These are phyloP conservation scores for Fraxinus angustifolia DNA, from an alignment of 305 asterid genomes.

Conservation along the genomic window DNA sequence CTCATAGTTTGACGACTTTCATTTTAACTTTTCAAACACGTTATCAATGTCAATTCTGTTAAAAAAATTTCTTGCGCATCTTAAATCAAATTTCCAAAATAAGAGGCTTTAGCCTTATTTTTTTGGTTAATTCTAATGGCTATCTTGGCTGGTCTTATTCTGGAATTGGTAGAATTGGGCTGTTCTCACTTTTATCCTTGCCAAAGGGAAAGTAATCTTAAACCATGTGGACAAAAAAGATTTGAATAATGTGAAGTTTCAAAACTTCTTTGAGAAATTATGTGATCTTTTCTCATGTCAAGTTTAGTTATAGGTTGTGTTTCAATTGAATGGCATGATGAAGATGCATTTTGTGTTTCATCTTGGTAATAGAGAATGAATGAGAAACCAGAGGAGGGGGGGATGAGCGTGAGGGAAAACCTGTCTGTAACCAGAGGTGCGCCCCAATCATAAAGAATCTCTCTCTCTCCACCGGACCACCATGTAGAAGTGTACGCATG, in stretches of 20 bases:
- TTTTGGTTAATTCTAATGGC: not conserved
- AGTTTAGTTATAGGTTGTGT: not conserved
- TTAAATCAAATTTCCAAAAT: not conserved
- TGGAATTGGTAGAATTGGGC: not conserved
- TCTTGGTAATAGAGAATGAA: not conserved
- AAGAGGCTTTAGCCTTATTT: not conserved
- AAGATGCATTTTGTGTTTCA: not conserved
- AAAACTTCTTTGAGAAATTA: not conserved
- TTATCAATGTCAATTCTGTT: not conserved
- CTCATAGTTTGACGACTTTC: not conserved
- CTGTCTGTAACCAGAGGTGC: conserved; percentile 7
- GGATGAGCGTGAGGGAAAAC: not conserved
- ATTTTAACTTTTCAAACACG: not conserved
- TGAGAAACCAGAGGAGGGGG: not conserved
- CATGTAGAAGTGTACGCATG: not conserved
- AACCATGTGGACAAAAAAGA: not conserved
- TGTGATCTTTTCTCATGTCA: not conserved
- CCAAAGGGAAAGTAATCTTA: not conserved
- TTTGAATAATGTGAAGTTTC: not conserved
- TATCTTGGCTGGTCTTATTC: not conserved
- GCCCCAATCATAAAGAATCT: not conserved
- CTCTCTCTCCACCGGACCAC: not conserved
- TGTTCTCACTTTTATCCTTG: not conserved
- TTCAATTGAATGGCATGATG: not conserved
- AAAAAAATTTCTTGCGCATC: not conserved